These are phyloP conservation scores for Cladosporium velox DNA, from an alignment of 2,329 filamentous ascomycete species.

Conservation along the genomic window DNA sequence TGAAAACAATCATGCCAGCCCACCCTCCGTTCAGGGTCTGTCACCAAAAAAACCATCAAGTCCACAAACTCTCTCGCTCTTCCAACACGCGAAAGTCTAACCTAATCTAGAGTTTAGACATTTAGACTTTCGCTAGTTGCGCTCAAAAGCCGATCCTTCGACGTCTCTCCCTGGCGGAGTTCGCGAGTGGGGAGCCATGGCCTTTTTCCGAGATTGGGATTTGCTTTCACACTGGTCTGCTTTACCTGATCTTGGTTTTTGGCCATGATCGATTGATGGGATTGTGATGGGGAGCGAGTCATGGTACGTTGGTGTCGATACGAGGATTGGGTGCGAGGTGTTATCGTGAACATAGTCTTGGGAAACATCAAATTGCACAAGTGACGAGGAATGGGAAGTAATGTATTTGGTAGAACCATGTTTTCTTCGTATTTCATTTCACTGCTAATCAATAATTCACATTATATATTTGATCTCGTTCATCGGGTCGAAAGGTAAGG, in stretches of 20 bases:
- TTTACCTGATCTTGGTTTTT: not conserved
- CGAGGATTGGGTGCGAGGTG: too few species aligned
- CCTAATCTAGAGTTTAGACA: not conserved
- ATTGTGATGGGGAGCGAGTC: not conserved
- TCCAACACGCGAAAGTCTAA: not conserved
- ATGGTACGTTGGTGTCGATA: not conserved
- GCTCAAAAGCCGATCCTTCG: not conserved
- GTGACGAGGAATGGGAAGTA: not conserved
- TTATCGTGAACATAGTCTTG: too few species aligned
- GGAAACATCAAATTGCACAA: too few species aligned
- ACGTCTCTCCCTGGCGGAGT: not conserved
- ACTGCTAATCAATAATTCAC: not conserved
- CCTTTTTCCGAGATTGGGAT: not conserved
- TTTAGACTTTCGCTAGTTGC: not conserved
- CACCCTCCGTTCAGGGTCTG: too few species aligned
- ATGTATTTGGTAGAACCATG: not conserved
- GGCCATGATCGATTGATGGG: not conserved
- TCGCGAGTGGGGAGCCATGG: not conserved
- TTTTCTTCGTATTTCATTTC: not conserved
- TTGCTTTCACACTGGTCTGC: not conserved
- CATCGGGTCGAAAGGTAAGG: not conserved
- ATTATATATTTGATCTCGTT: not conserved
- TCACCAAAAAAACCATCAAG: too few species aligned
- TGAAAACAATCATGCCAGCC: too few species aligned
- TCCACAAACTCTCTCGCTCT: too few species aligned